Percentiles rank a stretch among this genome's conserved stretches.
Evolutionary conservation across 129 eudicot genomes (phyloP).

Genomic region (Helianthus tuberosus): DNA sequence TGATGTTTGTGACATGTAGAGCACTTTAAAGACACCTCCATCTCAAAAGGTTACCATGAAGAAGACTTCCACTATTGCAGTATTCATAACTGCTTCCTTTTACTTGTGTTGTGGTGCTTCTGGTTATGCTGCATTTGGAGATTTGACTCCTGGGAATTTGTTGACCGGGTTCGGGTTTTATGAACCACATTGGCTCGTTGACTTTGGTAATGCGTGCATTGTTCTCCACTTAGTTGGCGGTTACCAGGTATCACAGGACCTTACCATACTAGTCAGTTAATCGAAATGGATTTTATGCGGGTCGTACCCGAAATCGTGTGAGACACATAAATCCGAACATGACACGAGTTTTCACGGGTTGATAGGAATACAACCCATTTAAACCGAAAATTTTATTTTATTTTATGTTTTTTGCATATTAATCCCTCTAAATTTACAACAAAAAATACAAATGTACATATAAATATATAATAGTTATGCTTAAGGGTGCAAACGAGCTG

Average conservation of each 20-base stretch:
- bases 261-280: slow-evolving; percentile 10
- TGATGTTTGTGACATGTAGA: slow-evolving; percentile 37
- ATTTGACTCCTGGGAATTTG: slow-evolving; percentile 79
- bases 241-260: slow-evolving; percentile 60
- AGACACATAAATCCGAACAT: background rate
- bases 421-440: background rate
- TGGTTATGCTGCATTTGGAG: slow-evolving; percentile 91
- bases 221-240: slow-evolving; percentile 84
- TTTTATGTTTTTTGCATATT: background rate
- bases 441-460: background rate
- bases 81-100: slow-evolving; percentile 54
- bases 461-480: too few relatives aligned
- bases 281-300: background rate
- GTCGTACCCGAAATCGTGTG: background rate
- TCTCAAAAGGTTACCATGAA: slow-evolving; percentile 68
- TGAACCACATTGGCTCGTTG: slow-evolving; percentile 85
- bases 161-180: slow-evolving; percentile 92
- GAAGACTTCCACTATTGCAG: slow-evolving; percentile 55
- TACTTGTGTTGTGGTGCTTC: slow-evolving; percentile 77
- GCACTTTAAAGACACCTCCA: slow-evolving; percentile 73
- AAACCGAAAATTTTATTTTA: background rate
- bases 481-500: too few relatives aligned
- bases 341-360: background rate
- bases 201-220: slow-evolving; percentile 79
- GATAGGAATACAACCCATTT: background rate